Conservation (phyloP, 352 stramenopile genomes). For the Phytopythium helicoides region DNA sequence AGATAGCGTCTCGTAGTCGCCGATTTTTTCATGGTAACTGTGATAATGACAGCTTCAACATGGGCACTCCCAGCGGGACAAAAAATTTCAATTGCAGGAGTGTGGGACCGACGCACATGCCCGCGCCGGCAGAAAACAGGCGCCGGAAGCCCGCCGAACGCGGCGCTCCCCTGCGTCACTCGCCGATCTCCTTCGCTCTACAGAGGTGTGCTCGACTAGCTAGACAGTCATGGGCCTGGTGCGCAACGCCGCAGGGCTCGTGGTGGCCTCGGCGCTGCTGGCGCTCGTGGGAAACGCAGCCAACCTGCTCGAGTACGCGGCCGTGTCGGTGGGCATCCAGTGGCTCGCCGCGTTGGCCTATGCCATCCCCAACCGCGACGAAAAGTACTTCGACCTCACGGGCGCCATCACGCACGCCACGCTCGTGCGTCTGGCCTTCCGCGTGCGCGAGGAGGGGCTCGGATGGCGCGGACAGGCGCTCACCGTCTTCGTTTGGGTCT, state of each 20-base stretch:
- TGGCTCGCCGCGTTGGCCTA: constrained; percentile 63
- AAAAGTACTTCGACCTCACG: constrained; percentile 84
- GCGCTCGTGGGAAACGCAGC: constrained; percentile 29
- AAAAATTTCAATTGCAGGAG: no score
- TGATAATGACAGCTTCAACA: no score
- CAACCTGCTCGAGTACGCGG: constrained; percentile 46
- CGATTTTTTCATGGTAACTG: no score
- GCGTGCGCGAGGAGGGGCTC: constrained; percentile 6
- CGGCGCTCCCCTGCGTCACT: no score
- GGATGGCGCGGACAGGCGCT: constrained; percentile 57
- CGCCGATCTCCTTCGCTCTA: no score
- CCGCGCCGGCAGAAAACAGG: no score
- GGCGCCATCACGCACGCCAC: constrained; percentile 70
- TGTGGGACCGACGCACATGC: no score
- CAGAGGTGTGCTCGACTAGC: no score
- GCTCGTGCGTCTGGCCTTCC: constrained; percentile 50
- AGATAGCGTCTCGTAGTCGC: neutral
- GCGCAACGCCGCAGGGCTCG: constrained; percentile 35
- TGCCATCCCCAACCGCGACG: constrained; percentile 62
- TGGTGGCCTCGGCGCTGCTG: constrained; percentile 34
- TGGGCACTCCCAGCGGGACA: no score
- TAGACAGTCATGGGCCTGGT: constrained; percentile 30
- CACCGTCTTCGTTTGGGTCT: constrained; percentile 70
- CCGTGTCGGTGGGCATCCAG: constrained; percentile 52
- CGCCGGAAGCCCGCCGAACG: no score